phyloP scores from a whole-genome alignment of 148 eudicot genomes.

The Rhododendron kiyosumense region DNA sequence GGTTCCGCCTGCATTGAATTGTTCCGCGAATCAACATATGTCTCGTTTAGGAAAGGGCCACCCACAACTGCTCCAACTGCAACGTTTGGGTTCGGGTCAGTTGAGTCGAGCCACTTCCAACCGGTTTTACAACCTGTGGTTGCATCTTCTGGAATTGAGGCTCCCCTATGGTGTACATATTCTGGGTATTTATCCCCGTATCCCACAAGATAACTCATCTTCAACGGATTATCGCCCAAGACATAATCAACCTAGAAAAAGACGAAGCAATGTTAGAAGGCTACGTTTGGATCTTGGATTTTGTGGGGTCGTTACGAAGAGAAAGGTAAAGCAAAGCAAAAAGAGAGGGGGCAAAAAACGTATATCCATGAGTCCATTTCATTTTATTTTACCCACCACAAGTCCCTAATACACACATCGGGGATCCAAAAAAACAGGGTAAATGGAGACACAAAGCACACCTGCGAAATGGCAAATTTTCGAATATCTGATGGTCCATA shows the following conservation, averaged over 20 bases:
- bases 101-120: conserved; percentile 51
- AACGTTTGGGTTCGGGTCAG: conserved; percentile 71
- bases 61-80: conserved; percentile 84
- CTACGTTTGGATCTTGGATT: neutral
- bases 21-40: conserved; percentile 62
- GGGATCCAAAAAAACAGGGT: neutral
- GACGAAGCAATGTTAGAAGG: neutral
- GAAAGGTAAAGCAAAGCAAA: neutral
- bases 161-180: conserved; percentile 85
- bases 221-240: conserved; percentile 76
- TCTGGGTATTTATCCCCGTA: conserved; percentile 76
- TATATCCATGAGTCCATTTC: neutral
- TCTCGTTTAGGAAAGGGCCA: conserved; percentile 71
- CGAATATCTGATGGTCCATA: conserved; percentile 64
- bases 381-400: neutral
- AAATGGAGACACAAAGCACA: conserved; percentile 13
- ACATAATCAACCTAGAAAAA: conserved; percentile 66
- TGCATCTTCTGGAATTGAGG: conserved; percentile 73
- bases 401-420: neutral
- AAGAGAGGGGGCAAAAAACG: too few relatives aligned
- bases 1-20: conserved; percentile 91
- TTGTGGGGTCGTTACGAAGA: neutral
- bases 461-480: conserved; percentile 84
- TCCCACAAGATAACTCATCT: conserved; percentile 84
- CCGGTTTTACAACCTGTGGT: conserved; percentile 57